phyloP scores from a whole-genome alignment of 805 yeast genomes.

The Ogataea wickerhamii region DNA sequence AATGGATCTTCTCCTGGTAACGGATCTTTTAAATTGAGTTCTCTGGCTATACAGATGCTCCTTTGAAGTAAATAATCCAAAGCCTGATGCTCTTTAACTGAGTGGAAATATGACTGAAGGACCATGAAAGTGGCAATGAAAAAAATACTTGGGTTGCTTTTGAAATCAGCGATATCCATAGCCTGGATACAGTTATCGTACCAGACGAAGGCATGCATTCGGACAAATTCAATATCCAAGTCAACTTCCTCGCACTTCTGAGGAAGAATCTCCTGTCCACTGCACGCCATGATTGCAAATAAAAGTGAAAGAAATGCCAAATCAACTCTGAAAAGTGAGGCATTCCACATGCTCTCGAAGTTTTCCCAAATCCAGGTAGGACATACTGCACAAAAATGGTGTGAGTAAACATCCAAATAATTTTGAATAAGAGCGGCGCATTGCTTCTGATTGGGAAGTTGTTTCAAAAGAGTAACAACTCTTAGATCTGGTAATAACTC shows the following conservation, averaged over 20 bases:
- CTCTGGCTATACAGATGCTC: slow-evolving; percentile 1
- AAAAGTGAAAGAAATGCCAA: slow-evolving; percentile 3
- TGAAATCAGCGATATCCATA: slow-evolving; percentile 4
- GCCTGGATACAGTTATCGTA: slow-evolving; percentile 4
- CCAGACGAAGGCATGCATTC: slow-evolving; percentile 1
- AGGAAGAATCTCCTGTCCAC: slow-evolving; percentile 4
- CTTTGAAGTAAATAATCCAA: slow-evolving; percentile 1
- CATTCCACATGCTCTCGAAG: slow-evolving; percentile 2
- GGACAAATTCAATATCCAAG: slow-evolving; percentile 1
- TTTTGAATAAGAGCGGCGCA: slow-evolving; percentile 4
- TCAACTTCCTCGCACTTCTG: slow-evolving; percentile 1
- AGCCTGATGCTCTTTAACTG: slow-evolving; percentile 3
- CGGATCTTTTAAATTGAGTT: slow-evolving; percentile 1
- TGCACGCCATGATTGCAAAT: slow-evolving; percentile 4
- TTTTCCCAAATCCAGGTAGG: slow-evolving; percentile 4
- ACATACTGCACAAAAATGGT: slow-evolving; percentile 1
- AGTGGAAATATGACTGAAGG: slow-evolving; percentile 4
- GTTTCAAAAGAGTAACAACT: slow-evolving; percentile 1
- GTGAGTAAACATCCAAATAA: slow-evolving; percentile 3
- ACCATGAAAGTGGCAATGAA: slow-evolving; percentile 3
- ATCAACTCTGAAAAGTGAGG: not conserved
- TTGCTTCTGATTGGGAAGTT: slow-evolving; percentile 1
- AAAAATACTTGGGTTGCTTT: not conserved
- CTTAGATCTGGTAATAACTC: slow-evolving; percentile 1
- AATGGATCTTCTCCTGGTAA: slow-evolving; percentile 1